Conservation (phyloP, 2,329 filamentous ascomycete genomes). For the Microsporum canis region DNA sequence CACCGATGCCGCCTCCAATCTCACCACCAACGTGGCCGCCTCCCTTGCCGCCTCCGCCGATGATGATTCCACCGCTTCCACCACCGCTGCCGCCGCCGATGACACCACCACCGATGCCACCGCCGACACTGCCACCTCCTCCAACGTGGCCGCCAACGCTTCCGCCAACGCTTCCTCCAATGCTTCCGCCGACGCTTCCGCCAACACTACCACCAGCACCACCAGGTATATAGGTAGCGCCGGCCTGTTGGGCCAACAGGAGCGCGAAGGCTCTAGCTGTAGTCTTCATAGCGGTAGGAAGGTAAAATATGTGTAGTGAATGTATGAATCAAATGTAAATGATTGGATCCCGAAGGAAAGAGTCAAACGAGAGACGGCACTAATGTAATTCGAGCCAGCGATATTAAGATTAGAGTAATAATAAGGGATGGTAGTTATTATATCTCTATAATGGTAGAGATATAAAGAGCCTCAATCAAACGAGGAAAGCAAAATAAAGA, state of each 20-base stretch:
- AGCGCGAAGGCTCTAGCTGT: constrained; percentile 14
- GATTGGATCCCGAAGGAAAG: neutral
- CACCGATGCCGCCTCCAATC: neutral
- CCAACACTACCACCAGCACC: neutral
- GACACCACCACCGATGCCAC: neutral
- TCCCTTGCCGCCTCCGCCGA: neutral
- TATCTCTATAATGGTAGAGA: neutral
- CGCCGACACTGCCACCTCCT: neutral
- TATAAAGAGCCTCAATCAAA: neutral
- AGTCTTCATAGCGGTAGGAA: constrained; percentile 16
- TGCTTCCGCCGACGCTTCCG: neutral
- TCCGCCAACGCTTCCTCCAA: neutral
- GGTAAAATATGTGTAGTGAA: neutral
- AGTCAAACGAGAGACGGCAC: neutral
- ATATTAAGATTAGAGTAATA: constrained; percentile 8
- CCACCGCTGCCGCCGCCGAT: neutral
- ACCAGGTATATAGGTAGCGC: constrained; percentile 11
- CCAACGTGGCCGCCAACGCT: neutral
- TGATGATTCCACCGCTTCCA: neutral
- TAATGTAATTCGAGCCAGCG: constrained; percentile 14
- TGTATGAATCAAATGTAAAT: neutral
- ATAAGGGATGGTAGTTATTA: neutral
- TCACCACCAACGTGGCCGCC: neutral
- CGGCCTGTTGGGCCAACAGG: constrained; percentile 19
- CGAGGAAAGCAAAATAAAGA: neutral